Evolutionary conservation across 495 filamentous ascomycete species (phyloP), one percentile per base, ranked within the genome.

Genomic region (Pyrenopolyporus hunteri): DNA sequence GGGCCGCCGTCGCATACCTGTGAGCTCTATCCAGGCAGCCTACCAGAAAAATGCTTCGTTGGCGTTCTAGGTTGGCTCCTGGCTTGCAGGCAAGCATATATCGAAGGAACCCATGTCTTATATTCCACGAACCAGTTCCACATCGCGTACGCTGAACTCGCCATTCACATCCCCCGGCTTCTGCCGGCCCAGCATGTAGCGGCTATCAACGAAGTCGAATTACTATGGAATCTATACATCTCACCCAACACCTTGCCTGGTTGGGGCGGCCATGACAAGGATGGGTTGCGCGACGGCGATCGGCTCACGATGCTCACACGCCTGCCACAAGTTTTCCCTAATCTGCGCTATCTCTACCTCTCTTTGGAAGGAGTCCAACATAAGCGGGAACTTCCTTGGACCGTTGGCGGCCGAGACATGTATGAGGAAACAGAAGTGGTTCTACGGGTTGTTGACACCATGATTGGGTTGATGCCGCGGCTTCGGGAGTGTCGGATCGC

Each of bases 41-140:
- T 51, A 42, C 48, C 58, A 32, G 48, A 25, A 9, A 44, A 56
- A 28, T 68, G 66, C 14, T 59, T 59, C n/a, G 33, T 66, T 13
- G 62, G 66, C 1, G 62, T 57, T 10, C 44, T 50, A 23, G 63
- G 66, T 1, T 69, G 66, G 66, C 32, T 69, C 5, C 11, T 59
- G 28, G 37, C 55, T 32, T 69, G 66, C 31, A 54, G 57, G n/a
- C 52, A 60, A 32, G 62, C 66, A 49, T 69, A 69, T 43, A 8
- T 49, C 13, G 66, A 69, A 13, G 62, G 66, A 1, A 51, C 59
- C 11, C 29, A 59, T 40, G 54, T 66, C 17, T 20, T 69, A n/a
- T 69, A 69, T 26, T 19, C 47, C 6, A 59, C 57, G 13, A 69
- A 69, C 39, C 54, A 22, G 0, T 51, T 69, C 45, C 58, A 63